Evolutionary conservation across 805 yeast species (phyloP).

Genomic region (Nakazawaea holstii): DNA sequence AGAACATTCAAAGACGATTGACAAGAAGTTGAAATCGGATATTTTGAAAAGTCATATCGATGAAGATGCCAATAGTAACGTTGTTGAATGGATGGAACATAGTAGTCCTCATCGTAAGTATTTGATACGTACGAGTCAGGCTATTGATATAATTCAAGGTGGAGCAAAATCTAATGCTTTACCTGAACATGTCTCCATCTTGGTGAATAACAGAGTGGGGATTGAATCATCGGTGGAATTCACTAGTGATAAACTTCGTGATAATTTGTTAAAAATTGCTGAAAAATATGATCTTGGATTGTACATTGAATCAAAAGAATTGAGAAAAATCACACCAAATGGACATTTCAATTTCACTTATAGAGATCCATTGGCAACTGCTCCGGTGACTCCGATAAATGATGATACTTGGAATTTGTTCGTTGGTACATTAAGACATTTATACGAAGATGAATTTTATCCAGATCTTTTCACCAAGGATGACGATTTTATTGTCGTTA

Average conservation of each 20-base stretch:
- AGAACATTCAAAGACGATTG: slow-evolving; percentile 31
- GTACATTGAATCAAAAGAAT: slow-evolving; percentile 24
- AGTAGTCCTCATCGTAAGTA: slow-evolving; percentile 23
- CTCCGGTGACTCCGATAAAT: slow-evolving; percentile 38
- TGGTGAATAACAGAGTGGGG: slow-evolving; percentile 58
- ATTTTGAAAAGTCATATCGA: slow-evolving; percentile 32
- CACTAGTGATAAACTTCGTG: slow-evolving; percentile 31
- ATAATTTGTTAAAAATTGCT: slow-evolving; percentile 37
- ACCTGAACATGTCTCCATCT: slow-evolving; percentile 52
- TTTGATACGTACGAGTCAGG: slow-evolving; percentile 55
- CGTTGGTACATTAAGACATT: slow-evolving; percentile 57
- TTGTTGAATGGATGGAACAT: slow-evolving; percentile 25
- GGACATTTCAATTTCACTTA: slow-evolving; percentile 38
- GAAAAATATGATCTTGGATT: slow-evolving; percentile 44
- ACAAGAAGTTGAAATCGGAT: slow-evolving; percentile 18
- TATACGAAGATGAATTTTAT: slow-evolving; percentile 49
- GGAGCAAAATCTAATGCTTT: slow-evolving; percentile 71
- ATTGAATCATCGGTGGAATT: slow-evolving; percentile 45
- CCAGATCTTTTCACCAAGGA: slow-evolving; percentile 18
- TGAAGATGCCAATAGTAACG: slow-evolving; percentile 27
- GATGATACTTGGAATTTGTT: slow-evolving; percentile 48
- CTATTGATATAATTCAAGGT: slow-evolving; percentile 58
- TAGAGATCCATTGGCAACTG: slow-evolving; percentile 29
- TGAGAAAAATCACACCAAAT: slow-evolving; percentile 21
- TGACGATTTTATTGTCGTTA: slow-evolving; percentile 26